Evolutionary conservation across 179 eudicot species (phyloP), one percentile per base, ranked within the genome.

Genomic region (Sideroxylon spinosum): DNA sequence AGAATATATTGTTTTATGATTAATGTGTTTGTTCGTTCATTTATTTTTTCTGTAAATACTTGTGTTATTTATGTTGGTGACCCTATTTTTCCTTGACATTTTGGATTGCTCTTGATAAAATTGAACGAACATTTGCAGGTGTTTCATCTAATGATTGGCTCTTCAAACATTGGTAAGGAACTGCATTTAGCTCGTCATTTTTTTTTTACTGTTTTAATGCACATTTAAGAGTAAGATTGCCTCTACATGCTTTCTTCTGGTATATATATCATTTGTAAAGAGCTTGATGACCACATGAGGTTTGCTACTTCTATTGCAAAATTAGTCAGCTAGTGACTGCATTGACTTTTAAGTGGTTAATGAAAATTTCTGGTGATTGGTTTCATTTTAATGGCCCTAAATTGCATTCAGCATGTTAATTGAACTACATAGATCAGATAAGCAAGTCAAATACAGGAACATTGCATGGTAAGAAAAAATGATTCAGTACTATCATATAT

Each of bases 101-200:
- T 52, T 52, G 1, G 56, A 52, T 52, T 52, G 56, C 56, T 52
- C 16, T 52, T 52, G 56, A 52, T 3, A 52, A 2, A 0, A 52
- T 52, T 52, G 56, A 52, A 14, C 10, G 16, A 10, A 52, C 16
- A 52, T 9, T 37, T 52, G 56, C 56, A 52, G 56, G 56, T 95
- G 78, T 90, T 95, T 83, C 98, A 93, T 83, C 82, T 93, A 73
- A 76, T 93, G 88, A 93, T 95, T 81, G 98, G 98, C 71, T 87
- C 89, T 78, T 89, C 91, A 63, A 95, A 91, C 85, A 59, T 86
- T 73, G 97, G 98, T 95, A 89, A 89, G 93, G 62, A 77, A 69
- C 74, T 76, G 60, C 76, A 46, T 55, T 62, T 60, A 66, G 3
- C 59, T 77, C 12, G 29, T 48, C 11, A 32, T 73, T 17, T 1